phyloP scores from a whole-genome alignment of 1,139 yeast genomes.

The Kodamaea anthophila region DNA sequence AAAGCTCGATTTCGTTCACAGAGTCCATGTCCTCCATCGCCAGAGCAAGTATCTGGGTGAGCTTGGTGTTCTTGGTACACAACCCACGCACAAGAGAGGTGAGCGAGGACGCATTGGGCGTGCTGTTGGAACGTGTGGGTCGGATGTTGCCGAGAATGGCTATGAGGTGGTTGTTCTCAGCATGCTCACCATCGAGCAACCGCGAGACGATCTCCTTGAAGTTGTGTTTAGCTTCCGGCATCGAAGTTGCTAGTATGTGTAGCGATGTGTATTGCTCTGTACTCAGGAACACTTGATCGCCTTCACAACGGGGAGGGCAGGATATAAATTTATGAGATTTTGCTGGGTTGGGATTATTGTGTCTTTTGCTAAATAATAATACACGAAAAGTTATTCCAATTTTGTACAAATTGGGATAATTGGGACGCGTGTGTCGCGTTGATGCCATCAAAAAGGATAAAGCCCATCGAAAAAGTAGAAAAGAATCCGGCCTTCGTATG shows the following conservation, averaged over 20 bases:
- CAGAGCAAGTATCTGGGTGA: conserved; percentile 20
- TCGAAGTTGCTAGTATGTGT: no score
- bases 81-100: conserved; percentile 36
- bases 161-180: conserved; percentile 27
- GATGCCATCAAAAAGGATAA: no score
- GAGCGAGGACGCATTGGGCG: conserved; percentile 16
- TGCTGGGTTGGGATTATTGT: background rate
- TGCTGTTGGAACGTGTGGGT: conserved; percentile 23
- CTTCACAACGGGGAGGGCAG: no score
- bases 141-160: conserved; percentile 32
- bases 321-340: no score
- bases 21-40: conserved; percentile 14
- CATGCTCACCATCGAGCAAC: conserved; percentile 18
- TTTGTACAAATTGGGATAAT: conserved; percentile 2
- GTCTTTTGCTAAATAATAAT: conserved; percentile 2
- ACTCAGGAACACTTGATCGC: no score
- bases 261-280: no score
- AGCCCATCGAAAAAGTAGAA: no score
- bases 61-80: conserved; percentile 33
- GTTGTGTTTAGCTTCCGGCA: conserved; percentile 1
- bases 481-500: no score
- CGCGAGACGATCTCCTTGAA: conserved; percentile 5
- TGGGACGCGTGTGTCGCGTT: no score
- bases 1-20: conserved; percentile 20
- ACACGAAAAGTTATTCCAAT: conserved; percentile 1